Evolutionary conservation across 805 yeast species (phyloP), one percentile per base, ranked within the genome.

Genomic region (Starmerella vaccinii): DNA sequence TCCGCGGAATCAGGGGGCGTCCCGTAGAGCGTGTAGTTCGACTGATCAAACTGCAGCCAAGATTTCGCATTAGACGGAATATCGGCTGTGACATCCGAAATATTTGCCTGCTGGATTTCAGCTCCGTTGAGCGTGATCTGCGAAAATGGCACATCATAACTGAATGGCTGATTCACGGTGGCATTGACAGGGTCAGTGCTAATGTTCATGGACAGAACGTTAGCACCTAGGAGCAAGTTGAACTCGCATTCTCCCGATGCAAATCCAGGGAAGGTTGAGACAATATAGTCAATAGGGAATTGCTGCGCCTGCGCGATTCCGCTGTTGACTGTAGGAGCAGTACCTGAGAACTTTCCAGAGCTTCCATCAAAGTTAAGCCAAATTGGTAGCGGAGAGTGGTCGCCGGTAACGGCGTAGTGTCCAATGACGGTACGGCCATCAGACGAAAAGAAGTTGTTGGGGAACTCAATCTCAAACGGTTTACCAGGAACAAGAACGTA

Each of bases 361-460:
- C 75, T 60, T 2, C 72, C 59, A 61, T 87, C 81, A 63, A 90
- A 92, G 49, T 68, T 66, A 47, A 87, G 70, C 97, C 98, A 92
- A 62, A 78, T 82, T 34, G 98, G 98, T 50, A 92, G 72, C 2
- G 98, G 90, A 1, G 95, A 76, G 63, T 89, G 77, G 64, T 85
- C 87, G 13, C 73, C 68, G n/a, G 89, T 78, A 56, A 83, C 76
- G 19, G 96, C 96, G 62, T 85, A 84, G 68, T 83, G 86, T 8
- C 81, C 80, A 16, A 75, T 71, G 29, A 83, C 76, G 2, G 71
- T 61, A 49, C 76, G 67, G 26, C 71, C 67, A 3, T 81, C 74
- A 41, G 69, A 68, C 10, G 70, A 65, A 63, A 89, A 92, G 8
- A 84, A 76, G 50, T 75, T 70, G 21, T 68, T 62, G 40, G 80